A percentile compares a stretch with the other conserved stretches of the same genome.
phyloP scores from a whole-genome alignment of 768 basidiomycete species.

The Pulveroboletus sp. region DNA sequence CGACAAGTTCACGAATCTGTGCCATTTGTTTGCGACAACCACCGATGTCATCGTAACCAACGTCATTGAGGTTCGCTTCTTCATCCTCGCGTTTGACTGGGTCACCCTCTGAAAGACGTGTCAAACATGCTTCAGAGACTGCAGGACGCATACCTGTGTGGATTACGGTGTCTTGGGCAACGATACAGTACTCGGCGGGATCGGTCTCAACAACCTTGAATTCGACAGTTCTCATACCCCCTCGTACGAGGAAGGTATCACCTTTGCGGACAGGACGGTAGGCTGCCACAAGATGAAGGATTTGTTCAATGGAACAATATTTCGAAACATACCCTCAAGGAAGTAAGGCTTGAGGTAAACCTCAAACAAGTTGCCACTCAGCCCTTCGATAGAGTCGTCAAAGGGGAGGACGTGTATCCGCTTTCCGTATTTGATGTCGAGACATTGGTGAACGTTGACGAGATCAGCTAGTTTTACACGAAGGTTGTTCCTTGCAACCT shows the following conservation, averaged over 20 bases:
- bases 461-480: slow-evolving; percentile 97
- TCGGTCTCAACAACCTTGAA: slow-evolving; percentile 99
- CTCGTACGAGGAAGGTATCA: slow-evolving; percentile 98
- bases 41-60: slow-evolving; percentile 99
- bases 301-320: not conserved
- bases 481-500: slow-evolving; percentile 98
- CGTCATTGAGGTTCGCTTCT: slow-evolving; percentile 92
- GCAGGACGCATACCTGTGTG: slow-evolving; percentile 57
- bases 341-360: slow-evolving; percentile 99
- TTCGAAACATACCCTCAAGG: slow-evolving; percentile 66
- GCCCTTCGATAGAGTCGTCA: slow-evolving; percentile 96
- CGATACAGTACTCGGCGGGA: slow-evolving; percentile 97
- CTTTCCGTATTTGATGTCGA: slow-evolving; percentile 99
- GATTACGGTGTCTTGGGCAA: slow-evolving; percentile 98
- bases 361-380: slow-evolving; percentile 97
- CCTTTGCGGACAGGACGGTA: slow-evolving; percentile 96
- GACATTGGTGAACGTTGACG: slow-evolving; percentile 91
- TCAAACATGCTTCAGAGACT: not conserved
- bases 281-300: slow-evolving; percentile 37
- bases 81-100: slow-evolving; percentile 99
- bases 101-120: slow-evolving; percentile 72
- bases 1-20: slow-evolving; percentile 98
- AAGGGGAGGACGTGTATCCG: slow-evolving; percentile 95
- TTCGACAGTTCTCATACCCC: slow-evolving; percentile 97
- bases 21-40: slow-evolving; percentile 99